These are phyloP conservation scores for Polyporus tsugae DNA, from an alignment of 1,284 basidiomycete genomes.

Conservation along the genomic window DNA sequence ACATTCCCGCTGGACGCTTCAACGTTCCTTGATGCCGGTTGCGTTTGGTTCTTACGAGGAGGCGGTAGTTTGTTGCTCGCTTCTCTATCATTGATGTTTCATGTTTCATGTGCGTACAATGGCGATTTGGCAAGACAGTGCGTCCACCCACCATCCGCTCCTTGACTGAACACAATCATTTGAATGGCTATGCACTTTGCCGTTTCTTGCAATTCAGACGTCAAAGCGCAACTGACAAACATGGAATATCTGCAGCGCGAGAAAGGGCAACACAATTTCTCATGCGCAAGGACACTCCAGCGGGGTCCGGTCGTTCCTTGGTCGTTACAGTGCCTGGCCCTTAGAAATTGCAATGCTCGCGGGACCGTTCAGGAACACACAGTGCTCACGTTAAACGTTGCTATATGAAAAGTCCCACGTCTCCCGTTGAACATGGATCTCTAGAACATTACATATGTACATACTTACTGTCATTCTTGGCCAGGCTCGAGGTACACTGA, in stretches of 20 bases:
- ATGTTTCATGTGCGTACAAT: conserved; percentile 29
- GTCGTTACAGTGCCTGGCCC: too few species aligned
- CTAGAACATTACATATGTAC: background rate
- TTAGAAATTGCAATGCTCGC: background rate
- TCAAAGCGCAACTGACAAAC: too few species aligned
- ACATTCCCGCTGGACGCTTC: conserved; percentile 37
- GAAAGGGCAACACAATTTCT: too few species aligned
- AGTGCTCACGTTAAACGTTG: too few species aligned
- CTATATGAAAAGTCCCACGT: too few species aligned
- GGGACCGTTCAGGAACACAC: background rate
- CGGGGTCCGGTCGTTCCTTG: too few species aligned
- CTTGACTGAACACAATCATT: background rate
- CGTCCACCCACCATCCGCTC: conserved; percentile 27
- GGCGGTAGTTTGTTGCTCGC: conserved; percentile 20
- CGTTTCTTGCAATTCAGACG: background rate
- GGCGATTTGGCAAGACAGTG: conserved; percentile 33
- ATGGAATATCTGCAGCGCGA: too few species aligned
- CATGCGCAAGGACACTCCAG: too few species aligned
- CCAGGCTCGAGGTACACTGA: too few species aligned
- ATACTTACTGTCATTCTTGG: background rate
- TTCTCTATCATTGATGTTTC: conserved; percentile 14
- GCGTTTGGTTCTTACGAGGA: conserved; percentile 21
- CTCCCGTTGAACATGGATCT: background rate
- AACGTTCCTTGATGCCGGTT: conserved; percentile 23
- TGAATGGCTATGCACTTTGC: background rate